Evolutionary conservation across 1,284 basidiomycete genomes (phyloP).

Genomic region (Sanghuangporus weigelae): DNA sequence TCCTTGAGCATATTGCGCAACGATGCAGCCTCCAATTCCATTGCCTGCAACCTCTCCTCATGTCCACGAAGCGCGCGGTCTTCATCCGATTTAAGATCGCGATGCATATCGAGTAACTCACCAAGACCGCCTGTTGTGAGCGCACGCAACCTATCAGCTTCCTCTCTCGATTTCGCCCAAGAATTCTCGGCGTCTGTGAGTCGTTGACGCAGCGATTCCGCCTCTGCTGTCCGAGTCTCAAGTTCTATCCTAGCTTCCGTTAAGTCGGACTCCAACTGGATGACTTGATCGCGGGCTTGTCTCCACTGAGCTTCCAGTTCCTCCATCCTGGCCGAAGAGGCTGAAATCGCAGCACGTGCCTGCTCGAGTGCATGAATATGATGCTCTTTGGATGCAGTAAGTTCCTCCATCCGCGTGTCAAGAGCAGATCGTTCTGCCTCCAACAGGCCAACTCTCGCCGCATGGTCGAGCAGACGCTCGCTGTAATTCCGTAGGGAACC

Average conservation of each 20-base stretch:
- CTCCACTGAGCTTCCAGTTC: constrained; percentile 80
- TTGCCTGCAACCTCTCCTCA: constrained; percentile 72
- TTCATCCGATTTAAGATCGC: constrained; percentile 75
- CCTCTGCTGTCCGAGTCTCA: constrained; percentile 67
- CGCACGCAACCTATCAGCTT: constrained; percentile 80
- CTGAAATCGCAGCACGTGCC: constrained; percentile 71
- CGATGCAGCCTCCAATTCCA: constrained; percentile 73
- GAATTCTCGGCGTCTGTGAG: constrained; percentile 77
- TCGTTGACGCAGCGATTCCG: constrained; percentile 60
- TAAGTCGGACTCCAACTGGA: constrained; percentile 66
- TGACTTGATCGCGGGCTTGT: constrained; percentile 62
- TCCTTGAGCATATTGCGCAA: constrained; percentile 78
- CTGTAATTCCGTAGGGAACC: constrained; percentile 72
- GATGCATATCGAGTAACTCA: constrained; percentile 79
- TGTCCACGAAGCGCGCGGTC: constrained; percentile 69
- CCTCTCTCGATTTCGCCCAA: constrained; percentile 86
- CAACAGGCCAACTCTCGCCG: constrained; percentile 71
- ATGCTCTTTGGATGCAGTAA: constrained; percentile 66
- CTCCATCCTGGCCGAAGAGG: constrained; percentile 71
- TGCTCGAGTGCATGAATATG: constrained; percentile 86
- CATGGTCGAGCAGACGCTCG: constrained; percentile 71
- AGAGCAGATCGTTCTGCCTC: constrained; percentile 74
- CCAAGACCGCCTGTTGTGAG: constrained; percentile 82
- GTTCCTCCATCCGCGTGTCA: constrained; percentile 67
- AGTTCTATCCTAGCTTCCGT: constrained; percentile 75